These are phyloP conservation scores for Phytopythium vexans DNA, from an alignment of 352 stramenopile genomes.

Conservation along the genomic window DNA sequence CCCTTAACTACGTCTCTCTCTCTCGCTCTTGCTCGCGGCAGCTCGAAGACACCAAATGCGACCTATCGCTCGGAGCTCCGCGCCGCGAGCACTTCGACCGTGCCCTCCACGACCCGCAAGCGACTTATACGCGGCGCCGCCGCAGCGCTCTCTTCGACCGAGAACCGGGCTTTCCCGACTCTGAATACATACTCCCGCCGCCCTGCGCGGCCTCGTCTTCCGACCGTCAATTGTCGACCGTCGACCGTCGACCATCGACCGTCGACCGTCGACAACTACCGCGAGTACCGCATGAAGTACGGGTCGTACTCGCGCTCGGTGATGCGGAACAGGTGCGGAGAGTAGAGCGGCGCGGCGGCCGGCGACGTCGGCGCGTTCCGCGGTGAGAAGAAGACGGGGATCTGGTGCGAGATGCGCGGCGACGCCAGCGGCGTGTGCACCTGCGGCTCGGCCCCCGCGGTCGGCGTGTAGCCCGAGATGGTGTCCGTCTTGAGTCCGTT, in stretches of 20 bases:
- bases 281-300: constrained; percentile 24
- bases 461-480: constrained; percentile 24
- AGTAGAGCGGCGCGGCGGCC: constrained; percentile 26
- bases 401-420: constrained; percentile 40
- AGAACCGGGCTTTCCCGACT: too few relatives aligned
- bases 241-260: neutral
- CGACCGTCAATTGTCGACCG: neutral
- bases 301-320: constrained; percentile 18
- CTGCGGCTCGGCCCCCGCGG: constrained; percentile 6
- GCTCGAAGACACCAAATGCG: neutral
- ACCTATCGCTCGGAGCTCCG: neutral
- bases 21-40: too few relatives aligned
- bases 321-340: constrained; percentile 32
- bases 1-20: too few relatives aligned
- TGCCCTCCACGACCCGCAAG: neutral
- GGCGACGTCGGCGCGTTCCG: constrained; percentile 31
- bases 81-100: neutral
- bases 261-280: constrained; percentile 6
- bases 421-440: constrained; percentile 22
- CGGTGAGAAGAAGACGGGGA: constrained; percentile 55
- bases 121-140: too few relatives aligned
- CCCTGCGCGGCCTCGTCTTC: neutral
- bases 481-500: constrained; percentile 28
- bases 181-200: neutral
- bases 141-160: too few relatives aligned